A percentile compares a stretch with the other conserved stretches of the same genome.
Conservation (phyloP, 257 asterid species). For the Paulownia fortunei region DNA sequence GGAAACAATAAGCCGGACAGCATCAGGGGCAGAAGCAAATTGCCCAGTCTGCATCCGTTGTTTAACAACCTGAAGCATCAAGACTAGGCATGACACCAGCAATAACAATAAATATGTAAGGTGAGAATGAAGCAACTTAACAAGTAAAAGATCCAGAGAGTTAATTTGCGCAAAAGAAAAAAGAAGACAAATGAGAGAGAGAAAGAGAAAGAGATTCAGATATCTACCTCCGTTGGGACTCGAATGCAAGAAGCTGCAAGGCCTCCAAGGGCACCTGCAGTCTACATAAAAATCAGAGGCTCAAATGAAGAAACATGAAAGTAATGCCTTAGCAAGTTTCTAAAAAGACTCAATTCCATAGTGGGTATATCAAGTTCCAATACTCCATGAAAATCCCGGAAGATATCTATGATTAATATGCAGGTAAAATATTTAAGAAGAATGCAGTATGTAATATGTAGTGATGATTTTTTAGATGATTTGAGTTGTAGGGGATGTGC, state of each 20-base stretch:
- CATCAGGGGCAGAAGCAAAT: slow-evolving; percentile 90
- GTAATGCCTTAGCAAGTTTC: slow-evolving; percentile 8
- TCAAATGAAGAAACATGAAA: slow-evolving; percentile 14
- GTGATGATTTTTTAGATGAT: not conserved
- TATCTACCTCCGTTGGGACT: slow-evolving; percentile 91
- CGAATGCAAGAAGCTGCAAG: slow-evolving; percentile 94
- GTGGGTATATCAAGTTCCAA: not conserved
- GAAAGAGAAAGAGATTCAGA: slow-evolving; percentile 16
- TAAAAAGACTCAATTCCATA: slow-evolving; percentile 8
- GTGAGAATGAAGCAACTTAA: slow-evolving; percentile 25
- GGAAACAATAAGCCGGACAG: slow-evolving; percentile 79
- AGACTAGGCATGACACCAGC: slow-evolving; percentile 38
- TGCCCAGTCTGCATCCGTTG: slow-evolving; percentile 96
- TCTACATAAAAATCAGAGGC: slow-evolving; percentile 47
- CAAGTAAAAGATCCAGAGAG: slow-evolving; percentile 14
- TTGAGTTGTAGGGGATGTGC: not conserved
- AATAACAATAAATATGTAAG: slow-evolving; percentile 25
- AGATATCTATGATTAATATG: not conserved
- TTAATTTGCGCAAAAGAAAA: not conserved
- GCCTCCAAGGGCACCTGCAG: slow-evolving; percentile 98
- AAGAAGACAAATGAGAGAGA: not conserved
- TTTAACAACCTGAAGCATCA: slow-evolving; percentile 84
- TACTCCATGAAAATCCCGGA: slow-evolving; percentile 2
- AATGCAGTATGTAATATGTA: not conserved
- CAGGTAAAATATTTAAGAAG: not conserved